Evolutionary conservation across 2,329 filamentous ascomycete species (phyloP), one percentile per base, ranked within the genome.

Genomic region (Rutstroemia sp.): DNA sequence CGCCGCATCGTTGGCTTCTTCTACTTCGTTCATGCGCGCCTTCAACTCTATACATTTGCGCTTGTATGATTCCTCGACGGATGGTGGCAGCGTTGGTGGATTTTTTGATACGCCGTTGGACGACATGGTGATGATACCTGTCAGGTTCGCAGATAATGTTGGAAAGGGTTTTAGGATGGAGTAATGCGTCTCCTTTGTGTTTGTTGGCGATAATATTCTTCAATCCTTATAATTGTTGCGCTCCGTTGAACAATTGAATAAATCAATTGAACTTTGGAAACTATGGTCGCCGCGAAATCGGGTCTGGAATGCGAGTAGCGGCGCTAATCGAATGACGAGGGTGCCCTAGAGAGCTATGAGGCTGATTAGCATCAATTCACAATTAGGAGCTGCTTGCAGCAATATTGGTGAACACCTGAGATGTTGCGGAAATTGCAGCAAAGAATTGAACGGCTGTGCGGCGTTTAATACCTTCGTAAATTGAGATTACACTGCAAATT

Each of bases 1-100:
- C 48, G 90, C 87, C 57, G 88, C 82, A 66, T 96, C 91, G 71
- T 96, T 96, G 68, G 90, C 87, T 59, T 90, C 85, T 71, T 97
- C 92, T 66, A 97, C 90, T 71, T 96, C 92, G 70, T 86, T 88
- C 62, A 94, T 89, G 59, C 94, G 88, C 66, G 90, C 88, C 75
- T 95, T 95, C 21, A 99, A 82, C 66, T 95, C 88, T 70, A 96
- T 90, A 72, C 92, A 97, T 82, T 99, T 97, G 62, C 90, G 84
- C 67, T 94, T 91, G 74, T 97, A 99, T 51, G 92, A 92, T 71
- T 92, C 87, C 73, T 99, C 92, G 61, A 97, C 91, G 16, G 91
- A 95, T 16, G 94, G 92, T 19, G 92, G 90, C 4, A 87, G 77
- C 42, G 82, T 73, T 16, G 83, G 81, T 30, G 82, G 82, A 59